Percentiles rank a stretch among this genome's conserved stretches.
phyloP scores from a whole-genome alignment of 2,329 filamentous ascomycete species.

The Lasiodiplodia sp. region DNA sequence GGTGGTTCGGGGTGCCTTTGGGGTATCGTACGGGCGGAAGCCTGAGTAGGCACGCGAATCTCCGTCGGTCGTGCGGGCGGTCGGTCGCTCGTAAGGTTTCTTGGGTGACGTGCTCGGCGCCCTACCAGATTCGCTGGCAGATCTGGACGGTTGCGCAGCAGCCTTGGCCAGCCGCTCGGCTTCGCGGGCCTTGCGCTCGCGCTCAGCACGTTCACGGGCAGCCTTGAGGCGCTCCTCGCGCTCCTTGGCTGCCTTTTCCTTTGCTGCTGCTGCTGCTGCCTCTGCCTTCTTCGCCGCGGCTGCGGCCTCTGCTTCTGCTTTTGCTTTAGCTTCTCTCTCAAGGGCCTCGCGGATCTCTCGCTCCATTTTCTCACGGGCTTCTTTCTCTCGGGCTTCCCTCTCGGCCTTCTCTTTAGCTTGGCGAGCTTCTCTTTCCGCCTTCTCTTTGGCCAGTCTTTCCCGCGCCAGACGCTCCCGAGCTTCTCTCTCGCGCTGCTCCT shows the following conservation, averaged over 20 bases:
- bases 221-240: constrained; percentile 44
- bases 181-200: constrained; percentile 47
- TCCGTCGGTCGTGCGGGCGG: constrained; percentile 69
- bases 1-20: constrained; percentile 66
- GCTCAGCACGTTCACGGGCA: constrained; percentile 48
- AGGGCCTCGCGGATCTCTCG: constrained; percentile 39
- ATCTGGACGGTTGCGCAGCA: constrained; percentile 29
- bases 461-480: constrained; percentile 55
- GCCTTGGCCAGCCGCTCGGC: constrained; percentile 39
- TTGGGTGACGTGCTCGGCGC: constrained; percentile 43
- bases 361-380: constrained; percentile 51
- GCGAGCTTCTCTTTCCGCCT: constrained; percentile 41
- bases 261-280: constrained; percentile 40
- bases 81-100: constrained; percentile 54
- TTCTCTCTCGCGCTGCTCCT: constrained; percentile 57
- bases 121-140: constrained; percentile 32
- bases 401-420: constrained; percentile 49
- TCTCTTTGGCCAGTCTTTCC: constrained; percentile 48
- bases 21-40: constrained; percentile 78
- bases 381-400: constrained; percentile 45
- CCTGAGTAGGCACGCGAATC: constrained; percentile 61
- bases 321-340: constrained; percentile 34
- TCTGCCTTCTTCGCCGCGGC: constrained; percentile 49
- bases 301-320: constrained; percentile 30
- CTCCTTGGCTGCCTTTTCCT: constrained; percentile 37